Base-by-base conservation (phyloP, 805 yeast genomes). In the Lipomyces japonicus region DNA sequence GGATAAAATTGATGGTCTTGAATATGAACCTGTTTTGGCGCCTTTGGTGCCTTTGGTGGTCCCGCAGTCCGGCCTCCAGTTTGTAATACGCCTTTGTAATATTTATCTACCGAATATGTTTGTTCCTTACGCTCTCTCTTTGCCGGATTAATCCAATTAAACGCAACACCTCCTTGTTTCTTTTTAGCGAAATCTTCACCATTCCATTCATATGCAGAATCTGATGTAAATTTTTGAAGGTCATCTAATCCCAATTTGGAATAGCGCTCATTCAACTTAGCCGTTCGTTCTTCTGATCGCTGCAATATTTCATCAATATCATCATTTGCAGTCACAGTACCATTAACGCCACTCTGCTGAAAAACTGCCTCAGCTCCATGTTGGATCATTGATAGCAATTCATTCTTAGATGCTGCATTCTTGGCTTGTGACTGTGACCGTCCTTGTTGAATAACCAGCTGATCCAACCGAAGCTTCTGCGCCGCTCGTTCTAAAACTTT, bases 401-500 rank as follows among this genome's bases (percentile, higher is more conserved):
- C 97, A 61, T 88, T 97, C 63, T 86, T 86, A 19, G 67, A 59
- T 7, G 71, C 61, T 12, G 66, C 66, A 23, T 57, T 61, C 53
- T 65, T 68, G 0, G 73, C 63, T 28, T 77, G 75, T 9, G 70
- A 67, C 39, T 69, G 68, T 6, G 80, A 70, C 51, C 90, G 74
- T 5, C 95, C 96, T 64, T 91, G 97, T 66, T 91, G 98, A 60
- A 91, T 91, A 46, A 91, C 98, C 59, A 91, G 76, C 65, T 91
- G 97, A 69, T 91, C 98, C 53, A 91, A 74, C 53, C 97, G 75
- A 56, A 91, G 73, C 64, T 91, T 91, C 63, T 90, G 97, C 0
- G 96, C 95, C 0, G 98, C 98, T 51, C 97, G 77, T 64, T 91
- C 97, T 54, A 91, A 75, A 12, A 91, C 97, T 62, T 91, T 91